Base-by-base conservation (phyloP, 352 stramenopile species). In the Pythium rhizo-oryzae region DNA sequence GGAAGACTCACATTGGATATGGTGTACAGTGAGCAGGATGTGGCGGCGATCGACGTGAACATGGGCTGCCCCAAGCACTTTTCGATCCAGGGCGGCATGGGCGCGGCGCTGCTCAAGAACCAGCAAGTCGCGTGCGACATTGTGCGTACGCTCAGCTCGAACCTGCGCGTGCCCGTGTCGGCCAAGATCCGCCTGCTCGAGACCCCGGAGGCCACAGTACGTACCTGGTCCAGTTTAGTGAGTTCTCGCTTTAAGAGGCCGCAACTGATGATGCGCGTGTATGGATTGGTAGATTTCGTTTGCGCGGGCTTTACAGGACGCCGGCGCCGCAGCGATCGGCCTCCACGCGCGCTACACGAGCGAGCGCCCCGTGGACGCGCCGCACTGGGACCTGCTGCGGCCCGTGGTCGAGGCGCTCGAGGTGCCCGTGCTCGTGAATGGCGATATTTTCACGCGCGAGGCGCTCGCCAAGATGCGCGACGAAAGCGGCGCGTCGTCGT, bases 11-110 rank as follows among this genome's bases (percentile, higher is more conserved):
- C 41, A 12, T 47, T 12, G 5, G 41, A 19, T n/a, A 47, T 47
- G 46, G 25, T 30, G 30, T 60, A 28, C 21, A 63, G 43, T n/a
- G 79, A 85, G 23, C 71, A 88, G 4, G 93, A 98, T 67, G 92
- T 98, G 12, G 86, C 85, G 8, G 83, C 89, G n/a, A 79, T 98
- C 33, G 92, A 98, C 69, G 85, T 98, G 68, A 98, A 98, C 72
- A 98, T 98, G 94, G 94, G 94, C 59, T 98, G 94, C 62, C 94
- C 94, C 11, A 98, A 98, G 77, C 86, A 96, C 65, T 98, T 98
- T 59, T 98, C 91, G 18, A 67, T 97, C 28, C 87, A 97, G 59
- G 94, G 92, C 54, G 90, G 91, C 33, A 98, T 98, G 94, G 94
- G 94, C 30, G 88, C 89, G 18, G 90, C 93, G 21, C 77, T 98